A percentile compares a stretch with the other conserved stretches of the same genome.
Evolutionary conservation across 2,329 filamentous ascomycete species (phyloP).

Genomic region (Tolypocladium endophyticum): DNA sequence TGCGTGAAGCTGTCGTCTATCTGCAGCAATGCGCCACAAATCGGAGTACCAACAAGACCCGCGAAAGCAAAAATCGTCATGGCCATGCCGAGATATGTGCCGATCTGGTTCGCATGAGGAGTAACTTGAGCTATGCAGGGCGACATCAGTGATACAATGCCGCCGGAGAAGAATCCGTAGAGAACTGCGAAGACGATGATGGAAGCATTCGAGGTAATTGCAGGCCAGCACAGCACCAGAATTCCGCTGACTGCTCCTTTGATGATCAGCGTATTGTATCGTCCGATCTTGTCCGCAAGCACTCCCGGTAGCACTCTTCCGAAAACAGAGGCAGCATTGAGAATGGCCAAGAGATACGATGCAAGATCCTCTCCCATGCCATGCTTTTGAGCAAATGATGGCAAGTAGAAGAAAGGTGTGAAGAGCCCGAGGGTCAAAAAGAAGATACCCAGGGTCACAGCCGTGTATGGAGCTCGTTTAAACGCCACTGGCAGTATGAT

Average conservation of each 20-base stretch:
- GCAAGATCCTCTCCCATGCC: background rate
- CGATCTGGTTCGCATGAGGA: background rate
- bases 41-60: background rate
- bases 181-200: background rate
- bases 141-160: background rate
- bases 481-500: background rate
- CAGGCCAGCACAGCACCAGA: background rate
- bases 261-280: background rate
- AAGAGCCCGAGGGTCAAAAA: background rate
- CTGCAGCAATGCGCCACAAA: background rate
- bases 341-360: background rate
- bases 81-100: background rate
- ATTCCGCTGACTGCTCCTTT: background rate
- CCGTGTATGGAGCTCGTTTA: background rate
- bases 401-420: background rate
- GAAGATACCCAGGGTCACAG: background rate
- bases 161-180: background rate
- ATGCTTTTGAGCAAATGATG: background rate
- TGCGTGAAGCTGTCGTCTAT: background rate
- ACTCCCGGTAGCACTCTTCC: background rate
- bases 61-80: background rate
- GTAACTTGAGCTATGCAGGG: background rate
- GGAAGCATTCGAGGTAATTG: background rate
- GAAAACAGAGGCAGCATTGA: background rate
- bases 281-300: background rate